These are phyloP conservation scores for Pilobolus umbonatus DNA, from an alignment of 192 early-diverging fungal species.

Conservation along the genomic window DNA sequence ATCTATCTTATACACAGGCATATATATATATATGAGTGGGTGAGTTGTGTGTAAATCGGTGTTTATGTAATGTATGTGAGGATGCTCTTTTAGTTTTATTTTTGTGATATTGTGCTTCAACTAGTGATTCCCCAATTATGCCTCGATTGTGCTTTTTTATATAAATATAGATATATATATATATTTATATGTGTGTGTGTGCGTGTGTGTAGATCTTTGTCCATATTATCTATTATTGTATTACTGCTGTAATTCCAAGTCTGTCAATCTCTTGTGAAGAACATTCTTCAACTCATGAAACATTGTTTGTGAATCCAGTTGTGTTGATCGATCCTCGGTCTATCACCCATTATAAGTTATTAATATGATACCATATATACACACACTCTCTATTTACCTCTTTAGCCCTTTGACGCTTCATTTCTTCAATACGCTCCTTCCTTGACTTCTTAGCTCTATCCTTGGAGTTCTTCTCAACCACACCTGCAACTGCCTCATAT, in stretches of 20 bases:
- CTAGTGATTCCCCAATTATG: not conserved
- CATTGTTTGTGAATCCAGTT: conserved; percentile 44
- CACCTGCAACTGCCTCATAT: conserved; percentile 43
- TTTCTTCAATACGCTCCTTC: conserved; percentile 44
- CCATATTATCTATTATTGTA: not conserved
- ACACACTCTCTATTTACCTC: conserved; percentile 27
- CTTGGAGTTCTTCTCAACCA: conserved; percentile 11
- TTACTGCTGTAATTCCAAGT: conserved; percentile 18
- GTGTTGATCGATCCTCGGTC: conserved; percentile 21
- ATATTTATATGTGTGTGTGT: not conserved
- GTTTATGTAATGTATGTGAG: too few relatives aligned
- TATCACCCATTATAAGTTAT: conserved; percentile 1
- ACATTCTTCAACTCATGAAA: conserved; percentile 56
- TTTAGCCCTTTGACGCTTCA: conserved; percentile 38
- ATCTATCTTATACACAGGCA: too few relatives aligned
- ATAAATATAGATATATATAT: too few relatives aligned
- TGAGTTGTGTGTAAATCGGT: too few relatives aligned
- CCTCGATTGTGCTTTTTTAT: not conserved
- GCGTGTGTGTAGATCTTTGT: not conserved
- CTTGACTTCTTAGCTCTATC: conserved; percentile 28
- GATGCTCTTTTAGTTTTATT: too few relatives aligned
- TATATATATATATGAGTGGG: too few relatives aligned
- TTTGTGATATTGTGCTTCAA: too few relatives aligned
- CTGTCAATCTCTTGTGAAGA: conserved; percentile 32
- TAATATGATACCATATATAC: not conserved